phyloP scores from a whole-genome alignment of 768 basidiomycete species.

The Macrolepiota dolichaula region DNA sequence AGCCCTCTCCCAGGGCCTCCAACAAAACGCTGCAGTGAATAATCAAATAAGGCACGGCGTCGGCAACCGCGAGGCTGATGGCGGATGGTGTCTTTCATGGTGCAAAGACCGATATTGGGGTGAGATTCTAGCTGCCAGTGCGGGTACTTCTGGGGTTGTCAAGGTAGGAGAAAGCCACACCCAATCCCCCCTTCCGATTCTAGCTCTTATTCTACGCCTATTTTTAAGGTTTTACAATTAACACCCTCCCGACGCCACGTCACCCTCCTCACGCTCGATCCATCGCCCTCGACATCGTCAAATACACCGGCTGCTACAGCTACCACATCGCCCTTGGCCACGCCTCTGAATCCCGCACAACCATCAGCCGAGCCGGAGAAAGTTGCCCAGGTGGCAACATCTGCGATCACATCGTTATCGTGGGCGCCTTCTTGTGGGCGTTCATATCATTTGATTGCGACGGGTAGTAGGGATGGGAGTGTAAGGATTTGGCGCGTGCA shows the following conservation, averaged over 20 bases:
- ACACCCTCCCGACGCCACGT: constrained; percentile 60
- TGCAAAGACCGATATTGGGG: constrained; percentile 98
- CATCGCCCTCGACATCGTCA: constrained; percentile 29
- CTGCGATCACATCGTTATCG: constrained; percentile 76
- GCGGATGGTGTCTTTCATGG: constrained; percentile 94
- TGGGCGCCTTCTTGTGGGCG: constrained; percentile 96
- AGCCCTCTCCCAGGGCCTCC: constrained; percentile 53
- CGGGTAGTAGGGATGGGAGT: constrained; percentile 82
- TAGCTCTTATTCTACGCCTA: not conserved
- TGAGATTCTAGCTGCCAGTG: constrained; percentile 76
- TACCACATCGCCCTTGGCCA: constrained; percentile 11
- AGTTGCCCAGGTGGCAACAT: constrained; percentile 35
- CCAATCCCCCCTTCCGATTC: not conserved
- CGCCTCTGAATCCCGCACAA: not conserved
- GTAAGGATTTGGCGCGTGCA: constrained; percentile 88
- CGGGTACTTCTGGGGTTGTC: constrained; percentile 68
- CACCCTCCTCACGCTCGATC: constrained; percentile 59
- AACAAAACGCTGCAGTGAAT: constrained; percentile 24
- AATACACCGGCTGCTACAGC: not conserved
- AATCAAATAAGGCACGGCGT: constrained; percentile 33
- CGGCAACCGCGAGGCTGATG: constrained; percentile 78
- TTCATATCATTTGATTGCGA: constrained; percentile 91
- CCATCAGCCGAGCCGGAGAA: not conserved
- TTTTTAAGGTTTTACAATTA: constrained; percentile 67
- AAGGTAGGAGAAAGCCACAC: constrained; percentile 57